phyloP scores from a whole-genome alignment of 176 grass and related monocot genomes.

The Eleusine indica region DNA sequence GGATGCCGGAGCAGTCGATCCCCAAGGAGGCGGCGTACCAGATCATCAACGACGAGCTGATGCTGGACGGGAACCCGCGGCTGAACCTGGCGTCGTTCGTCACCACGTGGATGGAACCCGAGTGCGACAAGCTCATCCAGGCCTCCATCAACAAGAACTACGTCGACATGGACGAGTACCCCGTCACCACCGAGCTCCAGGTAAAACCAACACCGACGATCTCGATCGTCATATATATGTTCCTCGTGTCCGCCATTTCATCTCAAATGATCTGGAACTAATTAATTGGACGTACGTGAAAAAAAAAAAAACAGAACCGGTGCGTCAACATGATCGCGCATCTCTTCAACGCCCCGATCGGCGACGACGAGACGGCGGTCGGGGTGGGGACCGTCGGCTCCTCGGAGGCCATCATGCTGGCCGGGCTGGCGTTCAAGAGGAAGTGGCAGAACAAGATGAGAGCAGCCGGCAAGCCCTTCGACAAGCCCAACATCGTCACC shows the following conservation, averaged over 20 bases:
- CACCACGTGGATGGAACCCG: constrained; percentile 96
- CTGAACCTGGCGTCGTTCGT: constrained; percentile 95
- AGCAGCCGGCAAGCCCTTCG: constrained; percentile 59
- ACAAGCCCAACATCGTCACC: constrained; percentile 85
- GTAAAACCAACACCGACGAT: constrained; percentile 4
- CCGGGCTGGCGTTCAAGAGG: constrained; percentile 72
- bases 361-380: constrained; percentile 69
- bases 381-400: constrained; percentile 75
- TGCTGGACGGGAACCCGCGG: constrained; percentile 84
- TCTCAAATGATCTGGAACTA: not conserved
- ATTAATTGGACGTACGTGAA: not conserved
- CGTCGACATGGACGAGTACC: constrained; percentile 99
- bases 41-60: constrained; percentile 94
- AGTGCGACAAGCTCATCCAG: constrained; percentile 85
- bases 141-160: constrained; percentile 93
- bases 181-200: constrained; percentile 98
- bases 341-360: constrained; percentile 70
- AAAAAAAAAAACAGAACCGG: constrained; percentile 52
- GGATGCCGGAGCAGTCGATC: constrained; percentile 36
- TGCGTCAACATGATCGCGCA: constrained; percentile 85
- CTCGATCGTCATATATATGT: no score
- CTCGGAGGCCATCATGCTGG: constrained; percentile 87
- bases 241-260: no score
- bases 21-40: constrained; percentile 94
- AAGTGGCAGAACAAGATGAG: constrained; percentile 79